A percentile compares a stretch with the other conserved stretches of the same genome.
Conservation (phyloP, 495 filamentous ascomycete species). For the Tuber borchii region DNA sequence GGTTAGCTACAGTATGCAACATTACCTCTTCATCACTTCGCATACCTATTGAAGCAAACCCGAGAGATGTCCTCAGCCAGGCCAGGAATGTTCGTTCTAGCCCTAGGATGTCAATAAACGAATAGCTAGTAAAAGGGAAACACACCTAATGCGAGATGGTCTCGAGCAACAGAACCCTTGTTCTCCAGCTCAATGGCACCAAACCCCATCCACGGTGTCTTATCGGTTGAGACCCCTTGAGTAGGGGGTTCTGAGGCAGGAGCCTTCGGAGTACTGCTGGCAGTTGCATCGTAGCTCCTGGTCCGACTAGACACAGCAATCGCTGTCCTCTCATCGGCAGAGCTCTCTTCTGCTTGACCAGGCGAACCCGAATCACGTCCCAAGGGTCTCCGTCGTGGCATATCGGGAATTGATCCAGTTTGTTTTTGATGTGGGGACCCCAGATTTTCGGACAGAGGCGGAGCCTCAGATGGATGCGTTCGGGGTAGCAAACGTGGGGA, state of each 20-base stretch:
- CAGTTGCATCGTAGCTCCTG: slow-evolving; percentile 29
- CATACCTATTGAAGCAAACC: slow-evolving; percentile 93
- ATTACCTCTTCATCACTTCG: slow-evolving; percentile 33
- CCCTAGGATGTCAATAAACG: slow-evolving; percentile 12
- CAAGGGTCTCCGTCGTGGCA: not conserved
- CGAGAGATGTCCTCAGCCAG: slow-evolving; percentile 90
- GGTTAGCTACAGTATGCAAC: slow-evolving; percentile 7
- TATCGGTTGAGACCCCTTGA: slow-evolving; percentile 18
- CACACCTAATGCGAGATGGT: slow-evolving; percentile 88
- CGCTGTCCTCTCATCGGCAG: slow-evolving; percentile 29
- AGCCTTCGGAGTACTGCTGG: not conserved
- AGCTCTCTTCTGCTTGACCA: slow-evolving; percentile 8
- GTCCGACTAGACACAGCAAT: slow-evolving; percentile 22
- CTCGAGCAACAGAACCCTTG: slow-evolving; percentile 88
- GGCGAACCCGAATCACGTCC: not conserved
- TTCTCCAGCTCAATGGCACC: slow-evolving; percentile 88
- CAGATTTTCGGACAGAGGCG: not conserved
- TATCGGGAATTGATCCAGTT: not conserved
- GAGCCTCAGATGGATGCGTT: not conserved
- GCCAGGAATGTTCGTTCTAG: slow-evolving; percentile 93
- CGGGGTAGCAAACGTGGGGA: not conserved
- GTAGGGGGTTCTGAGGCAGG: slow-evolving; percentile 15
- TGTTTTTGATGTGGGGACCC: not conserved
- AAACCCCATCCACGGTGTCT: slow-evolving; percentile 50
- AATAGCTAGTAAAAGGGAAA: slow-evolving; percentile 4